phyloP scores from a whole-genome alignment of 2,329 filamentous ascomycete genomes.

The Alternaria triticimaculans region DNA sequence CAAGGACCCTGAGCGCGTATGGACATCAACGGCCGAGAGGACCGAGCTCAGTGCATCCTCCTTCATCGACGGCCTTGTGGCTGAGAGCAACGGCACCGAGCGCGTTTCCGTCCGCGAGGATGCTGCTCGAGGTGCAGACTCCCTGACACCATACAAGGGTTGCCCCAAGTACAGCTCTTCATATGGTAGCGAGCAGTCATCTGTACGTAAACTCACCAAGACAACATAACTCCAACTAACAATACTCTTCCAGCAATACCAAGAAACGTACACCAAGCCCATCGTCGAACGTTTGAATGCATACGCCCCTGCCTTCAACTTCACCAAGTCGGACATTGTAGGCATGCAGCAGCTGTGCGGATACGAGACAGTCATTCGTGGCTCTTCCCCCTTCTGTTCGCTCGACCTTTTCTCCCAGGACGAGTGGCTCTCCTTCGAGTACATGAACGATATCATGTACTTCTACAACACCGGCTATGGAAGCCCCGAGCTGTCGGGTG shows the following conservation, averaged over 20 bases:
- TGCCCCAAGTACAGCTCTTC: constrained; percentile 68
- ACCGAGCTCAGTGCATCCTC: constrained; percentile 65
- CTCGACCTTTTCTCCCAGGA: constrained; percentile 65
- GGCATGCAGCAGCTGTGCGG: constrained; percentile 72
- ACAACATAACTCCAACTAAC: neutral
- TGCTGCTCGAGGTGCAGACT: constrained; percentile 64
- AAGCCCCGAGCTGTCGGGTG: constrained; percentile 59
- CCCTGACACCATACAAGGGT: constrained; percentile 68
- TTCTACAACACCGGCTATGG: constrained; percentile 72
- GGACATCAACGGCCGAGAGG: constrained; percentile 68
- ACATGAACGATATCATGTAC: constrained; percentile 68
- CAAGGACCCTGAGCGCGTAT: constrained; percentile 61
- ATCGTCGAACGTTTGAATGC: constrained; percentile 65
- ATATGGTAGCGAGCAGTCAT: constrained; percentile 63
- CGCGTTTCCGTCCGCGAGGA: constrained; percentile 64
- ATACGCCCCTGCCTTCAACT: constrained; percentile 65
- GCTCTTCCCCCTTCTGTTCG: constrained; percentile 67
- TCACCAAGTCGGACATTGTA: constrained; percentile 67
- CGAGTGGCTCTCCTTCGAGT: constrained; percentile 72
- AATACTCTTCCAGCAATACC: constrained; percentile 40
- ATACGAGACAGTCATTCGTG: constrained; percentile 69
- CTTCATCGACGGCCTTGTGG: constrained; percentile 64
- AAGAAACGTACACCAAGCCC: constrained; percentile 64
- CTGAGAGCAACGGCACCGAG: constrained; percentile 60
- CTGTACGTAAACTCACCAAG: constrained; percentile 23